These are phyloP conservation scores for Ustulina deusta DNA, from an alignment of 2,329 filamentous ascomycete species.

Conservation along the genomic window DNA sequence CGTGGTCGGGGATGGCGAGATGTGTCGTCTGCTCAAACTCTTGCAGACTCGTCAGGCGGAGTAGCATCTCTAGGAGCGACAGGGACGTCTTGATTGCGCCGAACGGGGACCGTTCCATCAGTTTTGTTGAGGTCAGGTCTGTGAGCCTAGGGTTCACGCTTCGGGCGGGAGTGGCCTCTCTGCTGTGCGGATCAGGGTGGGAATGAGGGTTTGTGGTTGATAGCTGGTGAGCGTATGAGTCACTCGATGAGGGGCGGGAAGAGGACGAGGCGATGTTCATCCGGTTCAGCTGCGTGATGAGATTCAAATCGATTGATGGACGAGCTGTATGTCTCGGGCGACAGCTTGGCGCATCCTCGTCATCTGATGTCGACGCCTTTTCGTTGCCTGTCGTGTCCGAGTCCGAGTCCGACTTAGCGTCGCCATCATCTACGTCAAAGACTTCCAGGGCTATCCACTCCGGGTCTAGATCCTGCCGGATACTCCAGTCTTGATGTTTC, in stretches of 20 bases:
- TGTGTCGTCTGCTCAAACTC: constrained; percentile 93
- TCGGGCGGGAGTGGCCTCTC: not conserved
- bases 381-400: constrained; percentile 38
- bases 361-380: constrained; percentile 30
- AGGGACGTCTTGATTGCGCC: constrained; percentile 66
- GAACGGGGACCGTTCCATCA: constrained; percentile 61
- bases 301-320: constrained; percentile 47
- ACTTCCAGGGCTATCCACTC: constrained; percentile 95
- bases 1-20: constrained; percentile 88
- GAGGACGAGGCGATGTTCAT: constrained; percentile 59
- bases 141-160: constrained; percentile 4
- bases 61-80: constrained; percentile 88
- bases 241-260: constrained; percentile 43
- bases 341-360: constrained; percentile 28
- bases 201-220: not conserved
- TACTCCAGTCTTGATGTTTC: constrained; percentile 59
- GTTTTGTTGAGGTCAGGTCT: constrained; percentile 41
- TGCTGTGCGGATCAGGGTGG: not conserved
- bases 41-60: constrained; percentile 87
- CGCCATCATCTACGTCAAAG: constrained; percentile 70
- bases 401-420: constrained; percentile 46
- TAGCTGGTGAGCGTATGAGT: constrained; percentile 31
- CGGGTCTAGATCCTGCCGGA: constrained; percentile 82
- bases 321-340: constrained; percentile 37
- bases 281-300: constrained; percentile 50